Evolutionary conservation across 371 early-diverging fungal genomes (phyloP).

Genomic region (Sporodiniella umbellata): DNA sequence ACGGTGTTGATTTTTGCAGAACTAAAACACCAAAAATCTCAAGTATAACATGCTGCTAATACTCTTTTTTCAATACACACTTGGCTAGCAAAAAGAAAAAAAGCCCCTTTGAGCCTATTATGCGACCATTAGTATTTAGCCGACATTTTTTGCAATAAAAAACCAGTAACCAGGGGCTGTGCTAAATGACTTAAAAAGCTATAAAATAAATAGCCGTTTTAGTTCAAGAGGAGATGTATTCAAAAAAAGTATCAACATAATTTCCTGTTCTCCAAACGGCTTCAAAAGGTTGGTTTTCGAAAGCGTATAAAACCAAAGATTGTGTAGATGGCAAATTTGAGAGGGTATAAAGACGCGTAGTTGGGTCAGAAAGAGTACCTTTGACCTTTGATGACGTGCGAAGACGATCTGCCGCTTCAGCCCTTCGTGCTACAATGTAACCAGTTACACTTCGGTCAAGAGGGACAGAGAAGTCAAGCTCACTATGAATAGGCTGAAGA

Average conservation of each 20-base stretch:
- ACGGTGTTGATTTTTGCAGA: too few relatives aligned
- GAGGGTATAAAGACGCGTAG: conserved; percentile 43
- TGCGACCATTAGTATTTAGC: too few relatives aligned
- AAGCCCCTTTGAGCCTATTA: too few relatives aligned
- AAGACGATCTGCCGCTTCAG: conserved; percentile 38
- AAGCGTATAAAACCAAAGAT: conserved; percentile 26
- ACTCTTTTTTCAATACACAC: too few relatives aligned
- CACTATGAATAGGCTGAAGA: conserved; percentile 35
- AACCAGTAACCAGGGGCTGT: too few relatives aligned
- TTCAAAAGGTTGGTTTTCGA: conserved; percentile 18
- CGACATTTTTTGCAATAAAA: too few relatives aligned
- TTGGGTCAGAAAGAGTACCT: conserved; percentile 29
- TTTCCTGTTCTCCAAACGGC: conserved; percentile 3
- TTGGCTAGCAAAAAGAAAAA: too few relatives aligned
- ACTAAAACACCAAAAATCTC: too few relatives aligned
- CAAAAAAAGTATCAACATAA: conserved; percentile 15
- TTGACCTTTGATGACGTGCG: conserved; percentile 37
- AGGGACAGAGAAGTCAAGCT: conserved; percentile 32
- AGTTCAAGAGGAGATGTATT: conserved; percentile 12
- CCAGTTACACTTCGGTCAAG: conserved; percentile 30
- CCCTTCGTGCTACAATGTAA: conserved; percentile 40
- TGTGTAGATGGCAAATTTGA: conserved; percentile 31
- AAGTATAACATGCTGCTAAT: too few relatives aligned
- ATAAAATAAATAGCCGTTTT: conserved; percentile 1
- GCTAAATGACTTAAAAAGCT: not conserved